Conservation (phyloP, 768 basidiomycete genomes). For the Boletus rubropictus region DNA sequence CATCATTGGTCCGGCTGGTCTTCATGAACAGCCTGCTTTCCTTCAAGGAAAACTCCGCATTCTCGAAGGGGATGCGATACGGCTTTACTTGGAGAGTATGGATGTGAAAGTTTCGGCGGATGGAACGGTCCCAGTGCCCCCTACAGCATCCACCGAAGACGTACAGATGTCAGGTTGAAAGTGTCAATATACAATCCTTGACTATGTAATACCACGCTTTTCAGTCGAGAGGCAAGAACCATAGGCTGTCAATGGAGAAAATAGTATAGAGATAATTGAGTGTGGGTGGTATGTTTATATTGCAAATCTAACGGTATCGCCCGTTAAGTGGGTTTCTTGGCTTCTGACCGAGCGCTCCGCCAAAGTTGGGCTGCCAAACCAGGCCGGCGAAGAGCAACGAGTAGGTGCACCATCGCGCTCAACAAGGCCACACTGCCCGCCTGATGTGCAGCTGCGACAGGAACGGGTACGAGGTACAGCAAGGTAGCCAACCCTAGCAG, state of each 20-base stretch:
- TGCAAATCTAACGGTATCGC: slow-evolving; percentile 8
- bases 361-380: slow-evolving; percentile 57
- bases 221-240: slow-evolving; percentile 1
- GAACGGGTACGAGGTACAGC: slow-evolving; percentile 87
- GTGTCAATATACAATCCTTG: slow-evolving; percentile 14
- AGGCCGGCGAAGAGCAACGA: slow-evolving; percentile 68
- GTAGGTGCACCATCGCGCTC: slow-evolving; percentile 73
- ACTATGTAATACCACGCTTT: slow-evolving; percentile 7
- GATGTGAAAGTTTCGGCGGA: slow-evolving; percentile 55
- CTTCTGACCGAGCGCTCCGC: slow-evolving; percentile 36
- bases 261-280: slow-evolving; percentile 21
- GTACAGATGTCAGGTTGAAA: slow-evolving; percentile 77
- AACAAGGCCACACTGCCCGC: slow-evolving; percentile 88
- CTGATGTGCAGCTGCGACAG: slow-evolving; percentile 90
- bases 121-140: slow-evolving; percentile 34
- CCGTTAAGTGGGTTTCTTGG: slow-evolving; percentile 8
- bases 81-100: slow-evolving; percentile 74
- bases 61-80: slow-evolving; percentile 75
- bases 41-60: slow-evolving; percentile 72
- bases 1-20: slow-evolving; percentile 72
- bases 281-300: slow-evolving; percentile 17
- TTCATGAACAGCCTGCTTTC: slow-evolving; percentile 48
- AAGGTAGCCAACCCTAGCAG: slow-evolving; percentile 72
- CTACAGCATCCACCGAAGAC: slow-evolving; percentile 50
- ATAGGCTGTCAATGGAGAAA: background rate